Evolutionary conservation across 1,284 basidiomycete species (phyloP).

Genomic region (Bjerkandera adusta): DNA sequence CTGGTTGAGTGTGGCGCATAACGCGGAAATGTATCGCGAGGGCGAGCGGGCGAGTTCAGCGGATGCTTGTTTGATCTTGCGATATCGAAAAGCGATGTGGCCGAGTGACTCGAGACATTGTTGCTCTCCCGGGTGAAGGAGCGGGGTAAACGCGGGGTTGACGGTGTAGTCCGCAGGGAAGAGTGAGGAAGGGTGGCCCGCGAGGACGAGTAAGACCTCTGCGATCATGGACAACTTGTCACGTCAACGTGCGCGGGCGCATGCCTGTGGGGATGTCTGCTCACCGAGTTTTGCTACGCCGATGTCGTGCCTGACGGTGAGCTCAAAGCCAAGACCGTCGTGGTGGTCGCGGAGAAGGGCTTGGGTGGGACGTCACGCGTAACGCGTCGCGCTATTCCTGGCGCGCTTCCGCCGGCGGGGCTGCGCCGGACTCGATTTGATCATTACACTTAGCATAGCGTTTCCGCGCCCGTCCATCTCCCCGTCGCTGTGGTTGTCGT

Average conservation of each 20-base stretch:
- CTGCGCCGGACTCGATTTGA: slow-evolving; percentile 6
- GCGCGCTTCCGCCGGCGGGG: slow-evolving; percentile 1
- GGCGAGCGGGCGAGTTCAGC: slow-evolving; percentile 50
- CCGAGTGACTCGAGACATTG: slow-evolving; percentile 76
- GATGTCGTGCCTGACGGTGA: background rate
- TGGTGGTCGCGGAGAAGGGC: background rate
- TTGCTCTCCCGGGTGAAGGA: slow-evolving; percentile 85
- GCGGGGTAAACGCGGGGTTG: slow-evolving; percentile 62
- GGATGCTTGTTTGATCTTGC: slow-evolving; percentile 61
- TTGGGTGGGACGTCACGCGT: slow-evolving; percentile 2
- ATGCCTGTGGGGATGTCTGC: background rate
- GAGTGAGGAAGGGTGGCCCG: slow-evolving; percentile 81
- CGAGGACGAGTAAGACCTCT: slow-evolving; percentile 80
- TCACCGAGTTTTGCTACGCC: slow-evolving; percentile 4
- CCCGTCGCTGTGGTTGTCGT: background rate
- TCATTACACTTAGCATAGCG: slow-evolving; percentile 6
- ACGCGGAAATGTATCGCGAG: slow-evolving; percentile 75
- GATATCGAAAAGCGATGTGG: slow-evolving; percentile 69
- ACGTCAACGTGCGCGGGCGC: slow-evolving; percentile 9
- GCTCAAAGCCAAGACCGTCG: slow-evolving; percentile 1
- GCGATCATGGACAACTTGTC: slow-evolving; percentile 60
- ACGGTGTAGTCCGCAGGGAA: slow-evolving; percentile 60
- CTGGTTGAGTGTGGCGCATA: slow-evolving; percentile 69
- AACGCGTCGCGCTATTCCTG: slow-evolving; percentile 12
- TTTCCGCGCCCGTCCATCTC: background rate